Percentiles rank a stretch among this genome's conserved stretches.
Conservation (phyloP, 108 stramenopile species). For the Craspedostauros australis region DNA sequence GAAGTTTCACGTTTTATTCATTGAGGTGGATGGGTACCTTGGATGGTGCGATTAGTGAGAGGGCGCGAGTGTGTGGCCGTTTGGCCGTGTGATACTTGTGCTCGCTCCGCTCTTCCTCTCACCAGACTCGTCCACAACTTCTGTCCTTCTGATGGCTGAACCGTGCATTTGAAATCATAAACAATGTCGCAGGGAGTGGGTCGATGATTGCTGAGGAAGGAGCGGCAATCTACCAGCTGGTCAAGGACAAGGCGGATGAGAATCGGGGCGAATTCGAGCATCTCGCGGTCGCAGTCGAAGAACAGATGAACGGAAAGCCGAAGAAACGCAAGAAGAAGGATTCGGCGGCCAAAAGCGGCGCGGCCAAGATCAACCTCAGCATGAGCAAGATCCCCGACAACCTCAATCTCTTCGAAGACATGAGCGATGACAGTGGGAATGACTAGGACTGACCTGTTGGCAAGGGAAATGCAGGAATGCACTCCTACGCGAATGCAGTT, state of each 20-base stretch:
- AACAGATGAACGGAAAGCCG: conserved; percentile 52
- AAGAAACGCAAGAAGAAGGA: conserved; percentile 31
- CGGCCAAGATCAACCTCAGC: background rate
- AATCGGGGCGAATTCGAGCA: conserved; percentile 57
- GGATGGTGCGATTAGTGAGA: too few species aligned
- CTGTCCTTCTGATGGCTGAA: too few species aligned
- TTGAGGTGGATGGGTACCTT: too few species aligned
- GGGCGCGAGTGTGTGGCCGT: too few species aligned
- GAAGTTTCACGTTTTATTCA: too few species aligned
- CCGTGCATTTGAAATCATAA: too few species aligned
- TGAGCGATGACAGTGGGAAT: conserved; percentile 15
- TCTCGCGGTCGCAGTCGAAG: conserved; percentile 68
- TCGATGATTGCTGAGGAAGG: conserved; percentile 58
- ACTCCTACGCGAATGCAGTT: too few species aligned
- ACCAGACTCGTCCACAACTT: too few species aligned
- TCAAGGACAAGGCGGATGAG: conserved; percentile 48
- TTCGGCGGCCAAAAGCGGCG: background rate
- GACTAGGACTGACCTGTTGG: conserved; percentile 2
- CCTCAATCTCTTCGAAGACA: conserved; percentile 10
- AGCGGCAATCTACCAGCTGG: conserved; percentile 59
- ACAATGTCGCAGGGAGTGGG: too few species aligned
- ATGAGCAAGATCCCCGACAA: conserved; percentile 3
- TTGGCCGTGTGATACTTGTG: too few species aligned
- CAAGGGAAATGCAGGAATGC: too few species aligned
- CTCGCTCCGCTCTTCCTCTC: too few species aligned